Conservation (phyloP, 169 alveolate genomes). For the Plasmodium chabaudi region DNA sequence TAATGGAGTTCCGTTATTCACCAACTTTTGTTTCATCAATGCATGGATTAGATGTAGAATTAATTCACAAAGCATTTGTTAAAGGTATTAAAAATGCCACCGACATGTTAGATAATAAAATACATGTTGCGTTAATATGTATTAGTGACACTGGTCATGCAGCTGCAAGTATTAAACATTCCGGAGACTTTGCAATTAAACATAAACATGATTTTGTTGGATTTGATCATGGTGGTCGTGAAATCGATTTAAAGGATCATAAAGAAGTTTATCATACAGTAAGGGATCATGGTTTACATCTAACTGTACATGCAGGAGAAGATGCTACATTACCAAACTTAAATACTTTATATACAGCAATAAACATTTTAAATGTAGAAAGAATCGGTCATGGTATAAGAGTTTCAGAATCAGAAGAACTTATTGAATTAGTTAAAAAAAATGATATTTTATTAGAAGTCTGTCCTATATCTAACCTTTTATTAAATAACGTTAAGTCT, state of each 20-base stretch:
- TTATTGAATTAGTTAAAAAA: slow-evolving; percentile 68
- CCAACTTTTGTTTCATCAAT: slow-evolving; percentile 71
- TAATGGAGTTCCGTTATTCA: slow-evolving; percentile 76
- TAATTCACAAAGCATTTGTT: slow-evolving; percentile 55
- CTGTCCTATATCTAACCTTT: slow-evolving; percentile 76
- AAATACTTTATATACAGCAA: slow-evolving; percentile 68
- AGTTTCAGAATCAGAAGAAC: slow-evolving; percentile 74
- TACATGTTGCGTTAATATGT: slow-evolving; percentile 40
- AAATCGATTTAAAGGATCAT: slow-evolving; percentile 56
- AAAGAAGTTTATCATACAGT: slow-evolving; percentile 64
- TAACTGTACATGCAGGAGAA: slow-evolving; percentile 80
- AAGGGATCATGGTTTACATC: slow-evolving; percentile 64
- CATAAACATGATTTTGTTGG: slow-evolving; percentile 75
- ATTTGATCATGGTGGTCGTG: slow-evolving; percentile 78
- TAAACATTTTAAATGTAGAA: slow-evolving; percentile 63
- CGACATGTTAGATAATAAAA: slow-evolving; percentile 26
- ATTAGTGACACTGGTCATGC: slow-evolving; percentile 73
- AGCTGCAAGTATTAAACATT: slow-evolving; percentile 52
- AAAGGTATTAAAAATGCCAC: slow-evolving; percentile 75
- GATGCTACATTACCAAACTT: slow-evolving; percentile 73
- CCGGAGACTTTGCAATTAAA: slow-evolving; percentile 76
- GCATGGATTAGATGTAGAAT: slow-evolving; percentile 51
- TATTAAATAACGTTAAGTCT: slow-evolving; percentile 67
- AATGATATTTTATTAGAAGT: slow-evolving; percentile 74
- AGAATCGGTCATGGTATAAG: slow-evolving; percentile 80